Conservation (phyloP, 768 basidiomycete genomes). For the Pulveroboletus sp. region DNA sequence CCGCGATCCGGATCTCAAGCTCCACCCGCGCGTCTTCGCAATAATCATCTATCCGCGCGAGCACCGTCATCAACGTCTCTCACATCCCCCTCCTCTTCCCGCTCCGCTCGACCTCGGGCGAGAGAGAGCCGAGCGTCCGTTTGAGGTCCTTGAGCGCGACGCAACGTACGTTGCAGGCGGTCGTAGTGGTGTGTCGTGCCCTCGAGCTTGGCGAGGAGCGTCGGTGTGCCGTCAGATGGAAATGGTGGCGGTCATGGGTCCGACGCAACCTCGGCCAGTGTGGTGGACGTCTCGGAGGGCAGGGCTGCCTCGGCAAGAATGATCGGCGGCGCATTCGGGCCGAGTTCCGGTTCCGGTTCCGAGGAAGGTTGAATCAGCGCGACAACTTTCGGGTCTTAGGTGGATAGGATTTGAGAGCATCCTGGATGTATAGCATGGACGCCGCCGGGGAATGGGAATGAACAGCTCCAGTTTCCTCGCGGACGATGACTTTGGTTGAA, state of each 20-base stretch:
- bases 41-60: slow-evolving; percentile 66
- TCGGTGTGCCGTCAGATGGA: background rate
- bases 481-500: background rate
- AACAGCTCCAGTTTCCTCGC: too few relatives aligned
- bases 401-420: background rate
- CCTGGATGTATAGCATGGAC: slow-evolving; percentile 15
- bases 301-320: background rate
- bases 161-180: slow-evolving; percentile 55
- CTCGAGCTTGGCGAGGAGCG: slow-evolving; percentile 44
- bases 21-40: slow-evolving; percentile 80
- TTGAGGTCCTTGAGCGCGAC: slow-evolving; percentile 61
- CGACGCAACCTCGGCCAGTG: too few relatives aligned
- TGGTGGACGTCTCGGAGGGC: too few relatives aligned
- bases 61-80: too few relatives aligned
- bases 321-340: background rate
- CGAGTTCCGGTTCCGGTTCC: background rate
- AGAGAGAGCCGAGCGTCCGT: slow-evolving; percentile 15
- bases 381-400: background rate
- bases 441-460: slow-evolving; percentile 14
- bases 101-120: background rate
- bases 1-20: slow-evolving; percentile 71
- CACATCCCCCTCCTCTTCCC: too few relatives aligned
- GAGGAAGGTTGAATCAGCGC: background rate
- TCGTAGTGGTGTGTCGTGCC: slow-evolving; percentile 54
- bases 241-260: too few relatives aligned